Evolutionary conservation across 169 alveolate species (phyloP).

Genomic region (Prorocentrum cordatum): DNA sequence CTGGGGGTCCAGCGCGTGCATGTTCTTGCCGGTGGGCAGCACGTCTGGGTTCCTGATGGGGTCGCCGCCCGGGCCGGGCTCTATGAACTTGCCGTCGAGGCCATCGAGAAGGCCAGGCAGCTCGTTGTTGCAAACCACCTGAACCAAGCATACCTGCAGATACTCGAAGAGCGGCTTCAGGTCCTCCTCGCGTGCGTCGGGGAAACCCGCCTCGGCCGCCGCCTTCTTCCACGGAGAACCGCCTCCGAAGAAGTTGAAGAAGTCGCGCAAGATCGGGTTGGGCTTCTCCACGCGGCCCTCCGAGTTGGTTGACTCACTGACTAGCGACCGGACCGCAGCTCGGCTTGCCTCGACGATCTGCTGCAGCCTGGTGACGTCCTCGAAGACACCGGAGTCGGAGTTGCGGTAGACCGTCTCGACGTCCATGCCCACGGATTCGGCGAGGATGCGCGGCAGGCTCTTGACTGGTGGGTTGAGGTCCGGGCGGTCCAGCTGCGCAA

Average conservation of each 20-base stretch:
- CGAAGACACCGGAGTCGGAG: slow-evolving; percentile 43
- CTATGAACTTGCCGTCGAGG: slow-evolving; percentile 46
- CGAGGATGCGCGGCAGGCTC: slow-evolving; percentile 66
- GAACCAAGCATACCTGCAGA: slow-evolving; percentile 37
- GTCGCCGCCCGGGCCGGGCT: slow-evolving; percentile 71
- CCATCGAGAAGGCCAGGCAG: not conserved
- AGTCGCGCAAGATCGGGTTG: slow-evolving; percentile 13
- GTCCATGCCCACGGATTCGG: slow-evolving; percentile 44
- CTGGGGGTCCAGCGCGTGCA: slow-evolving; percentile 70
- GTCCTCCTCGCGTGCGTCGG: slow-evolving; percentile 6
- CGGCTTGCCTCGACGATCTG: slow-evolving; percentile 38
- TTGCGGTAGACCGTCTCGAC: slow-evolving; percentile 53
- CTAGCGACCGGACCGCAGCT: slow-evolving; percentile 56
- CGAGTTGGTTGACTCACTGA: slow-evolving; percentile 44
- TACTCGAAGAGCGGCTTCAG: slow-evolving; percentile 64
- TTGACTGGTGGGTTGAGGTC: slow-evolving; percentile 2
- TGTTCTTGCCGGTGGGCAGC: slow-evolving; percentile 70
- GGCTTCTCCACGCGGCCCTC: slow-evolving; percentile 52
- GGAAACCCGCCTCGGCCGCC: slow-evolving; percentile 19
- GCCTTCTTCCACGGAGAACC: slow-evolving; percentile 56
- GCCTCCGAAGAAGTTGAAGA: slow-evolving; percentile 34
- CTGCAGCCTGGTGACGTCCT: slow-evolving; percentile 51
- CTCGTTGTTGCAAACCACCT: slow-evolving; percentile 70
- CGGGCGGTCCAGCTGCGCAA: slow-evolving; percentile 59
- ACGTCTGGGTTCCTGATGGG: slow-evolving; percentile 71